A percentile compares a stretch with the other conserved stretches of the same genome.
Conservation (phyloP, 768 basidiomycete genomes). For the Lactarius hatsudake region DNA sequence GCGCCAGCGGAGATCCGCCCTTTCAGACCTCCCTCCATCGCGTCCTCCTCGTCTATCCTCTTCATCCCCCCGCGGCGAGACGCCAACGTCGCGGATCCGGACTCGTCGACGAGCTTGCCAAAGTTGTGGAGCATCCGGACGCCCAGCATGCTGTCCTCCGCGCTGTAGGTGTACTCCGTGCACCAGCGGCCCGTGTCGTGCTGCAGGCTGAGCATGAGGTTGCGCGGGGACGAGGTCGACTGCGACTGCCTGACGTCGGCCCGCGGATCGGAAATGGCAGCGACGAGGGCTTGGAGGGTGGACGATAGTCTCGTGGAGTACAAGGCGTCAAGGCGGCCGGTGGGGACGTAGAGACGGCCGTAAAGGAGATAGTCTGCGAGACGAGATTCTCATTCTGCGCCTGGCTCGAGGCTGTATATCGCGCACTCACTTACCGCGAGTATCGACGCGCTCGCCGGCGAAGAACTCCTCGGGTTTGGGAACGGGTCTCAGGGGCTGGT, state of each 20-base stretch:
- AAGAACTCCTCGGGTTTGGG: slow-evolving; percentile 77
- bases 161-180: slow-evolving; percentile 92
- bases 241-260: slow-evolving; percentile 43
- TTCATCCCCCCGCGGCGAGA: slow-evolving; percentile 41
- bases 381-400: background rate
- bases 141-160: slow-evolving; percentile 93
- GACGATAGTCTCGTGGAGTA: slow-evolving; percentile 80
- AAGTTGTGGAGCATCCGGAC: slow-evolving; percentile 88
- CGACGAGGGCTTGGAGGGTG: slow-evolving; percentile 77
- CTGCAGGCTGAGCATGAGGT: slow-evolving; percentile 80
- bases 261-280: slow-evolving; percentile 82
- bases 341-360: slow-evolving; percentile 87
- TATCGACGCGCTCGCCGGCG: slow-evolving; percentile 74
- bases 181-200: slow-evolving; percentile 93
- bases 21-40: slow-evolving; percentile 85
- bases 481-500: slow-evolving; percentile 77
- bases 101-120: slow-evolving; percentile 54
- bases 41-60: slow-evolving; percentile 94
- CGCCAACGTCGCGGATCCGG: slow-evolving; percentile 30
- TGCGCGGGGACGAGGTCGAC: slow-evolving; percentile 50
- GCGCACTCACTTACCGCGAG: slow-evolving; percentile 53
- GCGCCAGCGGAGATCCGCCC: slow-evolving; percentile 91
- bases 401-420: background rate
- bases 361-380: slow-evolving; percentile 86
- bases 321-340: slow-evolving; percentile 82